Evolutionary conservation across 345 rosid genomes (phyloP), one percentile per base, ranked within the genome.

Genomic region (Orychophragmus violaceus): DNA sequence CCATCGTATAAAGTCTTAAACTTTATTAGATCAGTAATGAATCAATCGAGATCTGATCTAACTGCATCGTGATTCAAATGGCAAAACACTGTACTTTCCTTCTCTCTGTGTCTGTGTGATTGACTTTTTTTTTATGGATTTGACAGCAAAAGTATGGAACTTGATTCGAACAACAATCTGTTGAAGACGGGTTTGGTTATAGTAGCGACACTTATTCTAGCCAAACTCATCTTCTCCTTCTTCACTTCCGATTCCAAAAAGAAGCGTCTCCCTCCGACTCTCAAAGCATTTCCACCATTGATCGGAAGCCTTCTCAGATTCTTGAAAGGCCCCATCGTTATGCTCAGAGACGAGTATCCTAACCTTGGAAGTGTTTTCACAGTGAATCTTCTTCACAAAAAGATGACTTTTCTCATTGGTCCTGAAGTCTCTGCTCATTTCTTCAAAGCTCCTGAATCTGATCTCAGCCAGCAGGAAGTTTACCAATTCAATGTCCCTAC

Each of bases 341-440:
- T 93, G 97, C 86, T 93, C 32, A 82, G 95, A 22, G 87, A 88
- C 22, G 97, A 93, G 78, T 93, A 88, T 36, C 84, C 88, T 3
- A 88, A 88, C 80, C 90, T 89, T 18, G 97, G 98, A 21, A 85
- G 96, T 74, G 96, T 93, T 0, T 93, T 93, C 78, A 90, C 97
- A 6, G 81, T 93, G 42, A 82, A 82, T 37, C 75, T 90, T 44
- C 51, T 83, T 66, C 81, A 87, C 64, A 81, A 82, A 83, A 90
- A 93, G 59, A 86, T 93, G n/a, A 93, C 97, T 0, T 93, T 93
- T 75, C 83, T 93, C 42, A 84, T 90, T 36, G 98, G 97, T 6
- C 98, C 97, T 29, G 98, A 93, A 70, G 97, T 93, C n/a, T 93
- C 98, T 1, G 82, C 98, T 0, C 98, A 90, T 70, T 93, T 93